Conservation (phyloP, 2,329 filamentous ascomycete genomes). For the Neospermospora avenae region DNA sequence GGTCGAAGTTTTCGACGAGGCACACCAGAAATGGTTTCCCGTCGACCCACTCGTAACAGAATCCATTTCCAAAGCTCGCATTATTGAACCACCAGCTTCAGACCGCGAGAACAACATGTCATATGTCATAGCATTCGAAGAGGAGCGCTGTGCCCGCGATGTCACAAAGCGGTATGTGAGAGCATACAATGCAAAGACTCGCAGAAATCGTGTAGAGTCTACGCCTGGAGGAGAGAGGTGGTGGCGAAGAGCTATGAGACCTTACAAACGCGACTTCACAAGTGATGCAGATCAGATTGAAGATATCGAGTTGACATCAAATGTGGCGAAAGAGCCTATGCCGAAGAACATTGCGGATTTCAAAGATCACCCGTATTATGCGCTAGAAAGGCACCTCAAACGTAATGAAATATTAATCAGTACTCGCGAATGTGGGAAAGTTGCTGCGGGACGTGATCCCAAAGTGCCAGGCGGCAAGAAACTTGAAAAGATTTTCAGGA, state of each 20-base stretch:
- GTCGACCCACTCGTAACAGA: slow-evolving; percentile 82
- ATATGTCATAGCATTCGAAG: slow-evolving; percentile 84
- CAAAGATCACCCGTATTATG: slow-evolving; percentile 80
- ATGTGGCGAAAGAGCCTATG: slow-evolving; percentile 76
- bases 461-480: slow-evolving; percentile 29
- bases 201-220: slow-evolving; percentile 73
- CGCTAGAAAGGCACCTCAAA: slow-evolving; percentile 78
- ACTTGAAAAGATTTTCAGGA: slow-evolving; percentile 77
- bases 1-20: slow-evolving; percentile 86
- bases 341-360: slow-evolving; percentile 84
- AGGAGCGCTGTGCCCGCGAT: slow-evolving; percentile 73
- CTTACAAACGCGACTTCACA: slow-evolving; percentile 42
- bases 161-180: slow-evolving; percentile 87
- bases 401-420: slow-evolving; percentile 77
- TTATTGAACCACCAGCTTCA: slow-evolving; percentile 77
- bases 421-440: slow-evolving; percentile 69
- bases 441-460: slow-evolving; percentile 61
- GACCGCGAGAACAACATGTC: slow-evolving; percentile 73
- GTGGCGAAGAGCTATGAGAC: slow-evolving; percentile 51
- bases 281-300: slow-evolving; percentile 81
- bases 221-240: slow-evolving; percentile 48
- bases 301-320: slow-evolving; percentile 67
- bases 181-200: slow-evolving; percentile 86
- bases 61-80: slow-evolving; percentile 70
- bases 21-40: slow-evolving; percentile 87